phyloP scores from a whole-genome alignment of 805 yeast genomes.

The Blastobotrys muscicola region DNA sequence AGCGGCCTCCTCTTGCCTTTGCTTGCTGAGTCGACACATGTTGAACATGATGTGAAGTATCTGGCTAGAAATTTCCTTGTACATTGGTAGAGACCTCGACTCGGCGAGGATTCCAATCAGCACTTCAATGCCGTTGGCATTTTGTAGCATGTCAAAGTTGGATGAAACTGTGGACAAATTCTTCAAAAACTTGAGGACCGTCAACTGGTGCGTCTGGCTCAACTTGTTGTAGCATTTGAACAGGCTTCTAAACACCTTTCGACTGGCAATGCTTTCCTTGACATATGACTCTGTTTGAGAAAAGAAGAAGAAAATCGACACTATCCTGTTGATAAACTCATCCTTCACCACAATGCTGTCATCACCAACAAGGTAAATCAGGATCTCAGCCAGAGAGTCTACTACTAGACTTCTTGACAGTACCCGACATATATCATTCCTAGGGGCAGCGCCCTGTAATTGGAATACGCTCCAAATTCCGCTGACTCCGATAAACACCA shows the following conservation, averaged over 20 bases:
- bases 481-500: slow-evolving; percentile 35
- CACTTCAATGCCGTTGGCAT: slow-evolving; percentile 35
- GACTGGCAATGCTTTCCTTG: slow-evolving; percentile 21
- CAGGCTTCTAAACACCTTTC: slow-evolving; percentile 28
- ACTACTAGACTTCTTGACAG: slow-evolving; percentile 33
- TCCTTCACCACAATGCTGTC: slow-evolving; percentile 6
- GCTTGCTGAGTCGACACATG: slow-evolving; percentile 40
- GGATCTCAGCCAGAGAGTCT: slow-evolving; percentile 33
- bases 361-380: slow-evolving; percentile 21
- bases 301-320: slow-evolving; percentile 34
- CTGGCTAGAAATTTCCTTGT: slow-evolving; percentile 35
- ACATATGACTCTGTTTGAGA: slow-evolving; percentile 41
- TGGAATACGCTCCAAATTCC: slow-evolving; percentile 34
- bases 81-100: slow-evolving; percentile 13
- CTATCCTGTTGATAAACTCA: slow-evolving; percentile 26
- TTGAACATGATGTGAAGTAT: slow-evolving; percentile 43
- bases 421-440: slow-evolving; percentile 40
- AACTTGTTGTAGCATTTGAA: slow-evolving; percentile 22
- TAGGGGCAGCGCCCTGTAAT: slow-evolving; percentile 25
- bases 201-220: slow-evolving; percentile 28
- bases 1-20: slow-evolving; percentile 38
- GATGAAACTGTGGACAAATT: slow-evolving; percentile 22
- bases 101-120: slow-evolving; percentile 28
- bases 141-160: slow-evolving; percentile 22
- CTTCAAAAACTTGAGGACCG: slow-evolving; percentile 36